Conservation (phyloP, 23 red algal genomes). For the Gracilariopsis chorda region DNA sequence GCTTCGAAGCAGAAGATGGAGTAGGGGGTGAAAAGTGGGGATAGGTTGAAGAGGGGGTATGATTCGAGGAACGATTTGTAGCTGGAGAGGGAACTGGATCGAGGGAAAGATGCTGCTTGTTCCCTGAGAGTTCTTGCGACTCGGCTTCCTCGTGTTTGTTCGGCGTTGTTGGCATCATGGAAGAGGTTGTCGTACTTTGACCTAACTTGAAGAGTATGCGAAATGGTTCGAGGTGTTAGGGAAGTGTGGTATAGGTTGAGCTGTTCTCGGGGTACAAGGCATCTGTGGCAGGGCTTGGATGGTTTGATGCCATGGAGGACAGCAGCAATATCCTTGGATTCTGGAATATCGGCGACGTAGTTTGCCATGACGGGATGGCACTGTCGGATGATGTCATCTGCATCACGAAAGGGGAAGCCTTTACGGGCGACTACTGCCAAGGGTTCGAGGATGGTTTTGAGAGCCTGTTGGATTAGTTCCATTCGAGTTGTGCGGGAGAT, state of each 20-base stretch:
- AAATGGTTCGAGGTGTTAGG: background rate
- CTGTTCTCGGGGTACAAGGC: background rate
- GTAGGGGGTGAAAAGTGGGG: background rate
- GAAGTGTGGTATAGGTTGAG: background rate
- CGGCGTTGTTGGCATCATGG: background rate
- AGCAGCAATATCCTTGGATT: background rate
- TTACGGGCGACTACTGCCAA: background rate
- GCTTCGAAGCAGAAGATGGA: constrained; percentile 13
- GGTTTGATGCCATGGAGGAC: background rate
- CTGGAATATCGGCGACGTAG: background rate
- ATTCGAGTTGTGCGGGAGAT: background rate
- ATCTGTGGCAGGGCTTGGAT: background rate
- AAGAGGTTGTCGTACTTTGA: background rate
- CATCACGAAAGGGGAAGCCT: background rate
- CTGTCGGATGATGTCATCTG: background rate
- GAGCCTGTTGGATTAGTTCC: background rate
- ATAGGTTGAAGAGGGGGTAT: background rate
- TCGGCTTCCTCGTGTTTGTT: background rate
- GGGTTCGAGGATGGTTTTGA: background rate
- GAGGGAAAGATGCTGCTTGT: background rate
- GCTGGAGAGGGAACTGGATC: background rate
- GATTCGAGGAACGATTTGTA: background rate
- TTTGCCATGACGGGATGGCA: background rate
- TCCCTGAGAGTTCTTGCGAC: background rate
- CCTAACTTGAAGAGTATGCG: background rate